Base-by-base conservation (phyloP, 2,329 filamentous ascomycete species). In the Ceratocystis ficicola region DNA sequence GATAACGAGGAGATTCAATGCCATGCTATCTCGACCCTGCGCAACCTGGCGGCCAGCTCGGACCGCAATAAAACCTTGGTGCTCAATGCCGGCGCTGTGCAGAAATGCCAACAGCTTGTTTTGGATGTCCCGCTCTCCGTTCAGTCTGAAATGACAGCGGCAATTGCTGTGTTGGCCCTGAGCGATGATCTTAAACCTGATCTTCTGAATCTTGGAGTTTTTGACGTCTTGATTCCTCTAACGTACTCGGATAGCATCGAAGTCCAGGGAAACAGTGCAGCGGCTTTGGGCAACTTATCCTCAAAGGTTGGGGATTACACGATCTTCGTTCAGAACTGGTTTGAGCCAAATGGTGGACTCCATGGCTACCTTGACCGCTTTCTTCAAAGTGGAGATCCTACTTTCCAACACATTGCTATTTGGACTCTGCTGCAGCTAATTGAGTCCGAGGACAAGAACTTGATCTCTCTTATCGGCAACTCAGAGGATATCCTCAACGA, bases 1-100 rank as follows among this genome's bases (percentile, higher is more conserved):
- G 93, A 97, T 71, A 96, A 96, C 73, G 94, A 99, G 75, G 94
- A 99, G 74, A 99, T 99, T 63, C 94, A 99, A 74, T 99, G 94
- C 73, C 94, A 99, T 73, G 94, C 94, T 66, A 99, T 99, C 70
- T 97, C 94, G 4, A 99, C 94, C 0, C 82, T 99, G 62, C 86
- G 94, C 69, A 99, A 99, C 72, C 81, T 99, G 67, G 94, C 94
- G 5, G 94, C 94, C 65, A 97, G 92, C 76, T 97, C 93, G 6
- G 94, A 99, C 74, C 86, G 90, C 69, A 99, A 99, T 82, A 99
- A 99, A 78, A 89, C 95, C 67, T 82, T 99, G n/a, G 94, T 99
- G 0, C 79, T 99, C 62, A 91, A 97, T 76, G 94, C 94, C 44
- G 94, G 94, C 28, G 94, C 94, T 1, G 94, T 99, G 48, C 91